Evolutionary conservation across 768 basidiomycete genomes (phyloP), one percentile per base, ranked within the genome.

Genomic region (Lactarius trivialis): DNA sequence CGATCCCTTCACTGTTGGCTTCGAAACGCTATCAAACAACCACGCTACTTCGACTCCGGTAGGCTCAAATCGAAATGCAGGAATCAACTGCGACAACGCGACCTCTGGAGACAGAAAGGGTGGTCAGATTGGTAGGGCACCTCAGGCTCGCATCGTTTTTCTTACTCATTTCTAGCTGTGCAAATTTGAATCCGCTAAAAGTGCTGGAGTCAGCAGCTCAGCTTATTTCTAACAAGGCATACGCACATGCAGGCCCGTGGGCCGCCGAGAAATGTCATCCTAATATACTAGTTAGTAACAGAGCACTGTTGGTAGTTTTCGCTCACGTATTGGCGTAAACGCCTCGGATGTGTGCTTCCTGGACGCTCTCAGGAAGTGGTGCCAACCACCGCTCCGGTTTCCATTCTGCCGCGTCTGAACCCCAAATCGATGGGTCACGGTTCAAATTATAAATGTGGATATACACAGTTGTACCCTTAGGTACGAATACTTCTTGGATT

Each of bases 101-200:
- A 52, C 32, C 50, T 51, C 50, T 51, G n/a, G 15, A 52, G 12
- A 48, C 15, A 14, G 45, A 24, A 48, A 14, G 24, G 45, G 9
- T 3, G 1, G 50, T 51, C 28, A 51, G 32, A n/a, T 11, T n/a
- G 28, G 0, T 19, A n/a, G 8, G 17, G 19, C 9, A 32, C 17
- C 2, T 32, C 15, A n/a, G n/a, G n/a, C n/a, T n/a, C n/a, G 19
- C 8, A 26, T 52, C 19, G 32, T n/a, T 32, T 4, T 19, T 11
- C 33, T 55, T 45, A 34, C 57, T 58, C 17, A 58, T 58, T 58
- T 58, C 57, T 3, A 58, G 45, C 48, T 28, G 33, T n/a, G 57
- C 41, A n/a, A 58, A 58, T 48, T 28, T 32, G 30, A 58, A 48
- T 12, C 57, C 45, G 12, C 45, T 45, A 14, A n/a, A 12, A 12